phyloP scores from a whole-genome alignment of 2,329 filamentous ascomycete genomes.

The Acephala macrosclerotiorum region DNA sequence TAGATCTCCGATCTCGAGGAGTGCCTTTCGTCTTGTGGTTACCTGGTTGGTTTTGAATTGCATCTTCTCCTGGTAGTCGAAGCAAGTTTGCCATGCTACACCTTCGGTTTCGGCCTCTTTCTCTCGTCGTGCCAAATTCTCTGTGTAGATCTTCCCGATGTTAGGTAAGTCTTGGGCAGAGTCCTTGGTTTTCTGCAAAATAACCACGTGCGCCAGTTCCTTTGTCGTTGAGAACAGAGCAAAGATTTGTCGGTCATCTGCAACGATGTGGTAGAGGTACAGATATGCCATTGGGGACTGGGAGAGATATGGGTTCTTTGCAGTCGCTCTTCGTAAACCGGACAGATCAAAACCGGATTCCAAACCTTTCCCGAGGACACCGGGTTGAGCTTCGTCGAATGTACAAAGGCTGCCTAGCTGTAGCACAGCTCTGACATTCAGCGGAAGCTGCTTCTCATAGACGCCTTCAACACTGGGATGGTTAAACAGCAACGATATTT shows the following conservation, averaged over 20 bases:
- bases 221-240: slow-evolving; percentile 87
- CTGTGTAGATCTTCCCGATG: slow-evolving; percentile 84
- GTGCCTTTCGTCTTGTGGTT: slow-evolving; percentile 86
- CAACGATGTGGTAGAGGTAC: slow-evolving; percentile 90
- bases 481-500: slow-evolving; percentile 83
- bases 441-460: slow-evolving; percentile 91
- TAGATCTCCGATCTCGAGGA: slow-evolving; percentile 86
- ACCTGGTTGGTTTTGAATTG: slow-evolving; percentile 88
- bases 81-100: slow-evolving; percentile 79
- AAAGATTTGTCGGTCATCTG: slow-evolving; percentile 92
- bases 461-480: slow-evolving; percentile 96
- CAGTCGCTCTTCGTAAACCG: slow-evolving; percentile 71
- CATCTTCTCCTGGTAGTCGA: slow-evolving; percentile 86
- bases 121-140: slow-evolving; percentile 71
- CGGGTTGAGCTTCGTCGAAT: slow-evolving; percentile 89
- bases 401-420: slow-evolving; percentile 91
- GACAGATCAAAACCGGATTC: slow-evolving; percentile 93
- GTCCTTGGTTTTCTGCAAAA: slow-evolving; percentile 85
- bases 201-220: slow-evolving; percentile 82
- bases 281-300: slow-evolving; percentile 80
- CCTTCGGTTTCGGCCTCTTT: slow-evolving; percentile 65
- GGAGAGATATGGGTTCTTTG: slow-evolving; percentile 78
- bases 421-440: slow-evolving; percentile 86
- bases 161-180: slow-evolving; percentile 85
- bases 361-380: slow-evolving; percentile 89